phyloP scores from a whole-genome alignment of 2,329 filamentous ascomycete species.

The Trichothecium roseum region DNA sequence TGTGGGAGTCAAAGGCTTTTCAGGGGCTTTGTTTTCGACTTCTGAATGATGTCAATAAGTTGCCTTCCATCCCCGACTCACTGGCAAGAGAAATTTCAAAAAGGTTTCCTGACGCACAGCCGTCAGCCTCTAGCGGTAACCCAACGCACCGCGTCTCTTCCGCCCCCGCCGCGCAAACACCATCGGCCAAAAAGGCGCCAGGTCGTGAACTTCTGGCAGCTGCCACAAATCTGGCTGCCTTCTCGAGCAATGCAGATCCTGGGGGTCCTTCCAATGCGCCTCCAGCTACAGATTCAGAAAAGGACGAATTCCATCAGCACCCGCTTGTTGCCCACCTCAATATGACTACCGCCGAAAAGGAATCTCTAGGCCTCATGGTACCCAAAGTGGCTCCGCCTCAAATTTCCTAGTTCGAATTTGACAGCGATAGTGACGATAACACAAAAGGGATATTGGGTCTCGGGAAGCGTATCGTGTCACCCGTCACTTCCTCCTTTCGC shows the following conservation, averaged over 20 bases:
- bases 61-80: background rate
- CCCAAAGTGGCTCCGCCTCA: conserved; percentile 21
- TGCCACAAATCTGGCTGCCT: conserved; percentile 24
- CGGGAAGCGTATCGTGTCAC: background rate
- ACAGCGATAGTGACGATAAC: conserved; percentile 17
- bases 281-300: too few species aligned
- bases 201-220: conserved; percentile 26
- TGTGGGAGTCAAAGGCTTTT: conserved; percentile 21
- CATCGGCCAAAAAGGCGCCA: conserved; percentile 28
- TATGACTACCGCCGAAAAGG: conserved; percentile 16
- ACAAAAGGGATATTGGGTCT: background rate
- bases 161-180: conserved; percentile 18
- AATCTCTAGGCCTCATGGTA: conserved; percentile 21
- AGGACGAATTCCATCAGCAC: conserved; percentile 21
- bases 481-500: too few species aligned
- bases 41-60: conserved; percentile 2
- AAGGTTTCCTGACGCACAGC: too few species aligned
- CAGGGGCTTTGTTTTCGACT: conserved; percentile 12
- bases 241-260: conserved; percentile 15
- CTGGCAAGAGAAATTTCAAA: background rate
- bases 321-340: conserved; percentile 21
- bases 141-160: too few species aligned
- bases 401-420: conserved; percentile 25
- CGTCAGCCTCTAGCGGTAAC: too few species aligned
- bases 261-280: too few species aligned